Base-by-base conservation (phyloP, 2,329 filamentous ascomycete genomes). In the Colletotrichum karsti region DNA sequence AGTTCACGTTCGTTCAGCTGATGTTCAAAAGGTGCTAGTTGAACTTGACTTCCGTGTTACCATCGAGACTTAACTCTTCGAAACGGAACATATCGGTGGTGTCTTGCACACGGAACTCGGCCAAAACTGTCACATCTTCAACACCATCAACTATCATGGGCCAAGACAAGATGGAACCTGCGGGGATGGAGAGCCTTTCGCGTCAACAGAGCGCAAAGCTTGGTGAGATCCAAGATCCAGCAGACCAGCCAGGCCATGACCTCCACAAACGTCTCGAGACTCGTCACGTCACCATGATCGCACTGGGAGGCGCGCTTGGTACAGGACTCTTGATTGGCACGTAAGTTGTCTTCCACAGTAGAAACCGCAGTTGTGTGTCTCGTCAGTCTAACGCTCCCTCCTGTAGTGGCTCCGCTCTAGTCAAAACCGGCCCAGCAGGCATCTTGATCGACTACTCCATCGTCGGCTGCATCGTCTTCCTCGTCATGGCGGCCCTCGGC, bases 391-490 rank as follows among this genome's bases (percentile, higher is more conserved):
- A n/a, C n/a, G n/a, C n/a, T n/a, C n/a, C n/a, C n/a, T n/a, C n/a
- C n/a, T n/a, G n/a, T 10, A 65, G 62, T 13, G 85, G 85, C 4
- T 82, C 80, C 24, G 80, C 83, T 2, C 77, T 89, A 28, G 77
- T 81, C 1, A 83, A 79, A 5, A 83, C 84, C 50, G 86, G 87
- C 1, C 81, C 81, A 3, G 80, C 73, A 0, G 75, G 77, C 9
- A 72, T 82, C 2, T 69, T 83, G 1, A 78, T 84, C 53, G 78
- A 77, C 5, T 84, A 83, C 58, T 53, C 77, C 13, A 41, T 86
- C 73, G 72, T 86, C 72, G 82, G 79, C 60, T 73, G 83, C 5
- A 82, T 88, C 53, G 85, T 89, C 30, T 89, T 83, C 75, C 84
- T 84, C 18, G 85, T 88, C 73, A 89, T 89, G 83, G 78, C 79